Percentiles rank a stretch among this genome's conserved stretches.
These are phyloP conservation scores for Rhododendron ferrugineum DNA, from an alignment of 148 eudicot species.

Conservation along the genomic window DNA sequence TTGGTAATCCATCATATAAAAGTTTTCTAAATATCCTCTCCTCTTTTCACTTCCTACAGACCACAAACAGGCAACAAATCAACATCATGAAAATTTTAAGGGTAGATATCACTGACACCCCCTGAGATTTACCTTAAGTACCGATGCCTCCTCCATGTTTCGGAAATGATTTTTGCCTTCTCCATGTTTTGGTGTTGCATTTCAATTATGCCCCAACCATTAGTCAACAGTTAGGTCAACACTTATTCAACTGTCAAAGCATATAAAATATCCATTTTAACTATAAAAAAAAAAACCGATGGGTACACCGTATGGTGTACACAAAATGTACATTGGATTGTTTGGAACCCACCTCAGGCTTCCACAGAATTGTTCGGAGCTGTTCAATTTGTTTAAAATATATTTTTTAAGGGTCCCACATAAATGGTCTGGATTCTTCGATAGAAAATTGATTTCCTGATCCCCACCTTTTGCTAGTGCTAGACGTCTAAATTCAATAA, in stretches of 20 bases:
- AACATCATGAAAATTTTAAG: not conserved
- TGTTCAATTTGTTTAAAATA: no score
- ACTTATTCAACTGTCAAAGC: not conserved
- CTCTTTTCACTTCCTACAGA: not conserved
- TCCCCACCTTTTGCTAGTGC: not conserved
- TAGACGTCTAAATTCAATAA: not conserved
- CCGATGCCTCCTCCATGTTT: not conserved
- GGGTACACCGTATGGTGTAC: no score
- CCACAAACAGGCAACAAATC: not conserved
- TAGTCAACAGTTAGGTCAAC: not conserved
- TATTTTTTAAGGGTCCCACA: no score
- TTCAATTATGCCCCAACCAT: no score
- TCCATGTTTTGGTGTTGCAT: no score
- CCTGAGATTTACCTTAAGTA: not conserved
- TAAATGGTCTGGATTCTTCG: not conserved
- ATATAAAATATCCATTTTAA: no score
- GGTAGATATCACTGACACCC: not conserved
- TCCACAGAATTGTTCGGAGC: not conserved
- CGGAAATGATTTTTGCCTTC: not conserved
- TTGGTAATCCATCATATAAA: not conserved
- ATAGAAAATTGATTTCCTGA: not conserved
- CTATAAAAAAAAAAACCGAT: no score
- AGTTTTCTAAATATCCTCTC: not conserved
- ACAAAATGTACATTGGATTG: no score
- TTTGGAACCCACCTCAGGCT: not conserved